Evolutionary conservation across 2,329 filamentous ascomycete species (phyloP).

Genomic region (Xylaria sp.): DNA sequence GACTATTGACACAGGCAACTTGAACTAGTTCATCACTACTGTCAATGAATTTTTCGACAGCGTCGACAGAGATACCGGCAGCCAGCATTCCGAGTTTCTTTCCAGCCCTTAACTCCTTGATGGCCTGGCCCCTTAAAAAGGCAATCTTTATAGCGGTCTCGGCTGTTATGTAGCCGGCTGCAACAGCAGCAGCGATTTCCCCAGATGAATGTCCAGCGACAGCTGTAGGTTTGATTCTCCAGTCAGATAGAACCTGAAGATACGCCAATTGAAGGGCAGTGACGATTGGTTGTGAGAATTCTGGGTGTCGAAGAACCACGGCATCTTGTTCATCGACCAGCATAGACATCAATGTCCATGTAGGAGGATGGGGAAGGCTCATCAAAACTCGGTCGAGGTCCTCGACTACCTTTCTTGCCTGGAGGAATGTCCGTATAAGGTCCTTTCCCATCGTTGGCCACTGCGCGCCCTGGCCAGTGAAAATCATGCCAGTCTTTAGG

Average conservation of each 20-base stretch:
- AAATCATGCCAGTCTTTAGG: conserved; percentile 15
- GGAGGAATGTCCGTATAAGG: conserved; percentile 26
- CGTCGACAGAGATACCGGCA: conserved; percentile 43
- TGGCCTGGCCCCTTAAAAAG: conserved; percentile 48
- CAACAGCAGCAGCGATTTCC: conserved; percentile 50
- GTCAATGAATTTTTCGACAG: conserved; percentile 35
- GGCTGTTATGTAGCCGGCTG: conserved; percentile 43
- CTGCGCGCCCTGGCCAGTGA: conserved; percentile 35
- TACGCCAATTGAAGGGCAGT: conserved; percentile 54
- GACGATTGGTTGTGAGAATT: conserved; percentile 51
- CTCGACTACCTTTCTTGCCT: conserved; percentile 14
- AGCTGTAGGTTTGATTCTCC: conserved; percentile 40
- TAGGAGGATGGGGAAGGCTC: conserved; percentile 27
- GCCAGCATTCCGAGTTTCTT: conserved; percentile 49
- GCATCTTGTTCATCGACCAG: conserved; percentile 33
- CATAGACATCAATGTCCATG: conserved; percentile 38
- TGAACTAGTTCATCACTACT: conserved; percentile 34
- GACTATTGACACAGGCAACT: conserved; percentile 47
- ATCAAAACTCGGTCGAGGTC: conserved; percentile 38
- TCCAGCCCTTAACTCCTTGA: conserved; percentile 17
- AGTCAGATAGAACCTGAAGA: conserved; percentile 45
- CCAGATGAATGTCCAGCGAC: conserved; percentile 50
- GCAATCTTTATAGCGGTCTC: conserved; percentile 47
- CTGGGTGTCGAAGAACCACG: conserved; percentile 41
- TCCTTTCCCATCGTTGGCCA: conserved; percentile 36